Base-by-base conservation (phyloP, 2,329 filamentous ascomycete genomes). In the Ambrosiella beaveri region DNA sequence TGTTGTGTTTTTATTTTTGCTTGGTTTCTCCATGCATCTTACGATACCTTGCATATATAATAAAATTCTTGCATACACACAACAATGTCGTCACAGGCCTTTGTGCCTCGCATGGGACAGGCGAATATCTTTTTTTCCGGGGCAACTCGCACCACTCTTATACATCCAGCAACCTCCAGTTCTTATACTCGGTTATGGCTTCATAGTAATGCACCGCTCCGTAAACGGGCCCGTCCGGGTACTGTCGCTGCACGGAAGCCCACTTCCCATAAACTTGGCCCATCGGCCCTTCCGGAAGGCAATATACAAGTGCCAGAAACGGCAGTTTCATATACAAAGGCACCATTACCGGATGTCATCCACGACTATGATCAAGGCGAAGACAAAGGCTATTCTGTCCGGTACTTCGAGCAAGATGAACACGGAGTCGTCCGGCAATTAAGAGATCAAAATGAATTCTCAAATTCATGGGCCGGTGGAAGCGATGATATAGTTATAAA, bases 331-430 rank as follows among this genome's bases (percentile, higher is more conserved):
- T 59, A 59, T 47, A 39, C 53, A 45, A 58, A 58, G 38, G 50
- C 61, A 8, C 56, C 56, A n/a, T 11, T 58, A 27, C 60, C 61
- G 40, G 50, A 59, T 15, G 61, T 60, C 36, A 57, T 61, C 45
- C 60, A 58, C 44, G 60, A 58, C 54, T 57, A 57, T 54, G 49
- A 41, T 35, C 55, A 62, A 4, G 38, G 47, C 11, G 56, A 47
- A 19, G 52, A 54, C 37, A 61, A 58, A 39, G 54, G 54, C 1
- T 58, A 61, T 27, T 57, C 54, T 13, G 57, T 63, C 35, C 57
- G 61, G 8, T 63, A 59, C 63, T 79, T 76, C 61, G 74, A 79
- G 57, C 72, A 78, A 63, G 69, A 70, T 12, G 53, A 64, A 7
- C 49, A 45, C 17, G 57, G 59, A 7, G 37, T 58, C 13, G 63